Evolutionary conservation across 2,329 filamentous ascomycete species (phyloP).

Genomic region (Trichoderma atroviride): DNA sequence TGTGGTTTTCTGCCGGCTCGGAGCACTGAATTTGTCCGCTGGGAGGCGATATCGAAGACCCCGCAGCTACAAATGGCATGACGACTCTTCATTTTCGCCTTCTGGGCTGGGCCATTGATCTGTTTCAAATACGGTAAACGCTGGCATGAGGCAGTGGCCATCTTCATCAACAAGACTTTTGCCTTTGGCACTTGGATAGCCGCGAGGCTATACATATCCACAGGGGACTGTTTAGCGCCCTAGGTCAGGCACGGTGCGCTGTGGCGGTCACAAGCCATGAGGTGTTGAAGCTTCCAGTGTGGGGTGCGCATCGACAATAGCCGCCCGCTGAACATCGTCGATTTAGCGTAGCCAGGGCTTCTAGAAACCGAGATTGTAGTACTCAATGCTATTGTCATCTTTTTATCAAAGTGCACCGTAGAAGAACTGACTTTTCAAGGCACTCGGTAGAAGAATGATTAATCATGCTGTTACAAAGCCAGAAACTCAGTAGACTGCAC

Average conservation of each 20-base stretch:
- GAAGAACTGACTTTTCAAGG: not conserved
- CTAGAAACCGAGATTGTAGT: not conserved
- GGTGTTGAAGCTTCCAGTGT: not conserved
- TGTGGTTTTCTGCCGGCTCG: not conserved
- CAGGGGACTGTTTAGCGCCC: not conserved
- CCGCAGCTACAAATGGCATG: not conserved
- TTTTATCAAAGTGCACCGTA: not conserved
- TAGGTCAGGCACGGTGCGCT: not conserved
- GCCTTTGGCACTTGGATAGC: not conserved
- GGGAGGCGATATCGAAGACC: not conserved
- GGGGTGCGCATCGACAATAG: not conserved
- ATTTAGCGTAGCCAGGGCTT: not conserved
- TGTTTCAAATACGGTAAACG: not conserved
- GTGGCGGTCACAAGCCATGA: not conserved
- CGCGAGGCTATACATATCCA: not conserved
- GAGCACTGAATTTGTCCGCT: slow-evolving; percentile 27
- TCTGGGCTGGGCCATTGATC: not conserved
- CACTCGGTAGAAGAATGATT: not conserved
- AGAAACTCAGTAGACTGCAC: no score
- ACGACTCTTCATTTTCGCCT: not conserved
- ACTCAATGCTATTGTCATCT: not conserved
- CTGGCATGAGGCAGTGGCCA: not conserved
- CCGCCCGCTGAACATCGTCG: not conserved
- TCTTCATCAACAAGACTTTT: not conserved
- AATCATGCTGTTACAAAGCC: no score